Conservation (phyloP, 1,284 basidiomycete species). For the Naganishia albida region DNA sequence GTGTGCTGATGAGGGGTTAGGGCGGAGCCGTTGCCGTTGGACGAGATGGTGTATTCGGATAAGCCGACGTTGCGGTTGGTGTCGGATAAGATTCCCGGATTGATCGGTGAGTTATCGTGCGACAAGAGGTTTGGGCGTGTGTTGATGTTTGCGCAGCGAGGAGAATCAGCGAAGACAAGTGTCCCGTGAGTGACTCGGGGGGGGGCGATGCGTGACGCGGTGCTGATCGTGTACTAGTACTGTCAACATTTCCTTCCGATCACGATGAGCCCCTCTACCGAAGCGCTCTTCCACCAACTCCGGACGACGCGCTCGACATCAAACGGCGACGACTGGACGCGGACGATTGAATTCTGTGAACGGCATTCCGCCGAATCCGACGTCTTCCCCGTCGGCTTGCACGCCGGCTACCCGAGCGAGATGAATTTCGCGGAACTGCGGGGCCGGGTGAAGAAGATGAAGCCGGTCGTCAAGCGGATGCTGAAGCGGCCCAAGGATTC, state of each 20-base stretch:
- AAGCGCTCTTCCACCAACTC: not conserved
- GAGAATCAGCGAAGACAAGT: slow-evolving; percentile 15
- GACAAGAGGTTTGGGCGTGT: not conserved
- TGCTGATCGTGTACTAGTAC: slow-evolving; percentile 33
- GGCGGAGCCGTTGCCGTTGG: slow-evolving; percentile 3
- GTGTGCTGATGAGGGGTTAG: not conserved
- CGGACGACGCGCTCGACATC: not conserved
- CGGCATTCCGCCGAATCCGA: slow-evolving; percentile 45
- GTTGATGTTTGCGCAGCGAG: not conserved
- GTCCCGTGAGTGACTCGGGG: slow-evolving; percentile 1
- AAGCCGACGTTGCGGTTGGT: slow-evolving; percentile 13
- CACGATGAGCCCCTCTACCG: slow-evolving; percentile 33
- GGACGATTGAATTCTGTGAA: slow-evolving; percentile 42
- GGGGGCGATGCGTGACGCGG: not conserved
- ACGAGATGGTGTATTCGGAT: slow-evolving; percentile 3
- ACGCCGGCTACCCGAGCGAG: slow-evolving; percentile 41
- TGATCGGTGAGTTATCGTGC: slow-evolving; percentile 2
- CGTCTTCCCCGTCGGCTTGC: slow-evolving; percentile 44
- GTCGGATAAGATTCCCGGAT: slow-evolving; percentile 12
- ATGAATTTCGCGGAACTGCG: slow-evolving; percentile 43
- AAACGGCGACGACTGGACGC: slow-evolving; percentile 20
- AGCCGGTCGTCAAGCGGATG: slow-evolving; percentile 38
- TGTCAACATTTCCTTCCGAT: slow-evolving; percentile 37
- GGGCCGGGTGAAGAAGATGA: slow-evolving; percentile 40
- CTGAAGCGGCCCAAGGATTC: slow-evolving; percentile 36